phyloP scores from a whole-genome alignment of 108 stramenopile species.

The Cyclotella choctawhatcheeana region DNA sequence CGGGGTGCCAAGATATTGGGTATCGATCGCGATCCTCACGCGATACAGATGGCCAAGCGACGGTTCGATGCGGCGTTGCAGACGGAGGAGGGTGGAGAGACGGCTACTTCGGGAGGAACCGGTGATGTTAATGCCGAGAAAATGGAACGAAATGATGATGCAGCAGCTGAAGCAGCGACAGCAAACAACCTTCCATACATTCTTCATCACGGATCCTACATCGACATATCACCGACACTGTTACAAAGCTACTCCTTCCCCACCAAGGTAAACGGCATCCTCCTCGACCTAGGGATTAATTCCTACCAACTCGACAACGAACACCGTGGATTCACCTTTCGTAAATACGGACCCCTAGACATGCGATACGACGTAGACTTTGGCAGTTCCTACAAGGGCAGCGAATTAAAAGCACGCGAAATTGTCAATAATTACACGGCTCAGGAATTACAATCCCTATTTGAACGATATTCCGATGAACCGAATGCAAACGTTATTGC shows the following conservation, averaged over 20 bases:
- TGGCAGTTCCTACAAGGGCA: neutral
- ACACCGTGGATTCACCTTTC: constrained; percentile 86
- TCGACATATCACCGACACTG: constrained; percentile 12
- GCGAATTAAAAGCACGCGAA: constrained; percentile 65
- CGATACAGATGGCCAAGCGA: constrained; percentile 7
- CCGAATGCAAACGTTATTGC: constrained; percentile 69
- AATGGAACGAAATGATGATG: neutral
- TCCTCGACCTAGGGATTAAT: constrained; percentile 88
- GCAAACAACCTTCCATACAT: neutral
- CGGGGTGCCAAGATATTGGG: neutral
- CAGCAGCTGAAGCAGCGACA: neutral
- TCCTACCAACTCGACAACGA: constrained; percentile 87
- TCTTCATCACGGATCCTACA: constrained; percentile 17
- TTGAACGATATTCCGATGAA: constrained; percentile 79
- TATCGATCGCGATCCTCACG: constrained; percentile 9
- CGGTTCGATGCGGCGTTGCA: constrained; percentile 7
- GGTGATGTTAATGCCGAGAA: neutral
- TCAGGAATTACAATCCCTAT: constrained; percentile 59
- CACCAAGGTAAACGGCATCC: constrained; percentile 73
- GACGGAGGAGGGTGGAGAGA: too few species aligned
- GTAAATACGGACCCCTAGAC: constrained; percentile 84
- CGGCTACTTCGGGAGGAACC: too few species aligned
- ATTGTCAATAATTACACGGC: constrained; percentile 74
- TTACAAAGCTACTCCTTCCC: constrained; percentile 16
- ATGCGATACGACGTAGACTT: constrained; percentile 59